These are phyloP conservation scores for Diutina sp. DNA, from an alignment of 1,139 yeast species.

Conservation along the genomic window DNA sequence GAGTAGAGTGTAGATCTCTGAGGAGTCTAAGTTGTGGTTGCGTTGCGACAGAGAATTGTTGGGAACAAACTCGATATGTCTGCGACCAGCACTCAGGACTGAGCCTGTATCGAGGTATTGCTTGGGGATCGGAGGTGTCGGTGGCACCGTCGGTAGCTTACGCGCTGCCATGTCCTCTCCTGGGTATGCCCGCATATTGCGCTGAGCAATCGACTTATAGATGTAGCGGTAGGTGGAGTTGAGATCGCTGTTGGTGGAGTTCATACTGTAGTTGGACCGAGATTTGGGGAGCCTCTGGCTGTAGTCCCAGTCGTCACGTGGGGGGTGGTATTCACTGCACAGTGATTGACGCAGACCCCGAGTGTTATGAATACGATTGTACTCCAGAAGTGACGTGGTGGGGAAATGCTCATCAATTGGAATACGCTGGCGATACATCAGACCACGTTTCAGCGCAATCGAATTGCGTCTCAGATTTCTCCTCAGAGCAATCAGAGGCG, in stretches of 20 bases:
- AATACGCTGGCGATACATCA: constrained; percentile 13
- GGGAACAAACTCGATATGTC: not conserved
- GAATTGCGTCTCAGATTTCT: not conserved
- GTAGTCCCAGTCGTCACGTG: constrained; percentile 34
- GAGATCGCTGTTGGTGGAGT: constrained; percentile 4
- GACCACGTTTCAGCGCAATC: not conserved
- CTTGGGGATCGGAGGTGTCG: not conserved
- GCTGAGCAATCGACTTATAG: constrained; percentile 24
- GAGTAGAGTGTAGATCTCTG: not conserved
- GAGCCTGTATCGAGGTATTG: not conserved
- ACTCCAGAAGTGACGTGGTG: constrained; percentile 23
- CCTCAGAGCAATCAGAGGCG: constrained; percentile 8
- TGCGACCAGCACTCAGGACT: not conserved
- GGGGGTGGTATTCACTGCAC: constrained; percentile 26
- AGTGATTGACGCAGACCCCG: constrained; percentile 23
- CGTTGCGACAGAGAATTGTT: not conserved
- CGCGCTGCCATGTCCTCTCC: not conserved
- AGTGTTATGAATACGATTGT: constrained; percentile 16
- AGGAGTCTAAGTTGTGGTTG: not conserved
- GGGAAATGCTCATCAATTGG: constrained; percentile 16
- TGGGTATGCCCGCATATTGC: constrained; percentile 10
- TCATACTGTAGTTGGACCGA: constrained; percentile 18
- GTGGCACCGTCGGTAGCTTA: not conserved
- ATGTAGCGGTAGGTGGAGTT: constrained; percentile 17
- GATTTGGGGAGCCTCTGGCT: constrained; percentile 11